These are phyloP conservation scores for Cladobotryum protrusum DNA, from an alignment of 2,329 filamentous ascomycete genomes.

Conservation along the genomic window DNA sequence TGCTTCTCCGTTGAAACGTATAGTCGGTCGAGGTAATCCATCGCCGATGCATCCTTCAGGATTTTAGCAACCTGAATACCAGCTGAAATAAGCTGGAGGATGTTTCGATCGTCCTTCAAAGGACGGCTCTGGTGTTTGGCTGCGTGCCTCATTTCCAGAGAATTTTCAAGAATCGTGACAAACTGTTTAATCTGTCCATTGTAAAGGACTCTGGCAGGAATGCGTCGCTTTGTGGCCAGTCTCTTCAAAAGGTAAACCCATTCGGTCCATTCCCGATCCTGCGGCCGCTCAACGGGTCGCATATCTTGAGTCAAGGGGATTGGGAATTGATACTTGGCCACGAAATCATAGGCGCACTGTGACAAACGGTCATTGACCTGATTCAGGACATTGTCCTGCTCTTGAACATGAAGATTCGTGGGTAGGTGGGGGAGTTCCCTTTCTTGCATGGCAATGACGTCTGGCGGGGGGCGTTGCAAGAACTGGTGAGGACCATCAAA, in stretches of 20 bases:
- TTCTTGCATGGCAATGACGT: slow-evolving; percentile 69
- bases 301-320: slow-evolving; percentile 79
- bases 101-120: slow-evolving; percentile 82
- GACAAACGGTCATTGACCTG: slow-evolving; percentile 80
- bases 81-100: slow-evolving; percentile 79
- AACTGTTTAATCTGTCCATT: slow-evolving; percentile 89
- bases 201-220: slow-evolving; percentile 77
- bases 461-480: slow-evolving; percentile 63
- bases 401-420: slow-evolving; percentile 73
- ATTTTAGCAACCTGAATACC: slow-evolving; percentile 85
- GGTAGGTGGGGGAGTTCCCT: slow-evolving; percentile 75
- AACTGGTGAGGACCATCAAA: slow-evolving; percentile 85
- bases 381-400: slow-evolving; percentile 75
- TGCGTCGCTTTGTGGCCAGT: slow-evolving; percentile 77
- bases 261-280: slow-evolving; percentile 83
- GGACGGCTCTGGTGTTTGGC: slow-evolving; percentile 77
- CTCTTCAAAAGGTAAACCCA: slow-evolving; percentile 86
- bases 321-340: slow-evolving; percentile 86
- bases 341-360: slow-evolving; percentile 82
- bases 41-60: slow-evolving; percentile 73
- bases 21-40: slow-evolving; percentile 74
- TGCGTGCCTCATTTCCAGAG: slow-evolving; percentile 79
- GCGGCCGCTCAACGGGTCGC: slow-evolving; percentile 65
- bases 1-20: slow-evolving; percentile 76
- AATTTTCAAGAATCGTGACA: slow-evolving; percentile 82